Evolutionary conservation across 208 protist species (phyloP).

Genomic region (Leishmania amazonensis): DNA sequence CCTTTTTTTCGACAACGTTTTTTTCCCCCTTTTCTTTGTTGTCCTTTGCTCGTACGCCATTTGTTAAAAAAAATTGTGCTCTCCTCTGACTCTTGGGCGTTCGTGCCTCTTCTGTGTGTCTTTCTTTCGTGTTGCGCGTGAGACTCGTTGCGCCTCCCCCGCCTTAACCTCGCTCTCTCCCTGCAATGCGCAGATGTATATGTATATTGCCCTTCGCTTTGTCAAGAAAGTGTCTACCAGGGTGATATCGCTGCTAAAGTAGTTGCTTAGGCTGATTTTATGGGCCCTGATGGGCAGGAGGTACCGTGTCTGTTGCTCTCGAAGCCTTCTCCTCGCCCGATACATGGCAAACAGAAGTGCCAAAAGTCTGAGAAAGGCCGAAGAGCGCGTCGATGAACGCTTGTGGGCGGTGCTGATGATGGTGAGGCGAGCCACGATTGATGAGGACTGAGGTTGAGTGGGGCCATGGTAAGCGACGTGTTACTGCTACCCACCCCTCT

Average conservation of each 20-base stretch:
- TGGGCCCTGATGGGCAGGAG: neutral
- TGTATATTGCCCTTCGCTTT: too few species aligned
- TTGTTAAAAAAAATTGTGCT: too few species aligned
- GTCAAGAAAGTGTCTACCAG: neutral
- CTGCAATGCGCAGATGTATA: neutral
- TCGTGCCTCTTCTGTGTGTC: neutral
- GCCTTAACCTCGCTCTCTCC: neutral
- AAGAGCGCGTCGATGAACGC: neutral
- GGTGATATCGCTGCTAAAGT: neutral
- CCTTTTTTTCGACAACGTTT: too few species aligned
- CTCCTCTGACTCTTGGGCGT: too few species aligned
- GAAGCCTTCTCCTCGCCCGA: neutral
- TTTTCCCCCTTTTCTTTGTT: neutral
- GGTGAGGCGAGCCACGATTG: neutral
- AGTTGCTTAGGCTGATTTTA: neutral
- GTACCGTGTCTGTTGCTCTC: neutral
- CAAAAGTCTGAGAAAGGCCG: neutral
- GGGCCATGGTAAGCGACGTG: neutral
- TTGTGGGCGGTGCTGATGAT: neutral
- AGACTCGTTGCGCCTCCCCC: neutral
- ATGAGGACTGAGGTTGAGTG: neutral
- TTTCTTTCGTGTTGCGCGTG: constrained; percentile 11
- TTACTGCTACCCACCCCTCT: neutral
- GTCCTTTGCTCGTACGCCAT: too few species aligned
- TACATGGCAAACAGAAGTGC: neutral